A percentile compares a stretch with the other conserved stretches of the same genome.
phyloP scores from a whole-genome alignment of 106 monocot genomes.

The Vanilla planifolia region DNA sequence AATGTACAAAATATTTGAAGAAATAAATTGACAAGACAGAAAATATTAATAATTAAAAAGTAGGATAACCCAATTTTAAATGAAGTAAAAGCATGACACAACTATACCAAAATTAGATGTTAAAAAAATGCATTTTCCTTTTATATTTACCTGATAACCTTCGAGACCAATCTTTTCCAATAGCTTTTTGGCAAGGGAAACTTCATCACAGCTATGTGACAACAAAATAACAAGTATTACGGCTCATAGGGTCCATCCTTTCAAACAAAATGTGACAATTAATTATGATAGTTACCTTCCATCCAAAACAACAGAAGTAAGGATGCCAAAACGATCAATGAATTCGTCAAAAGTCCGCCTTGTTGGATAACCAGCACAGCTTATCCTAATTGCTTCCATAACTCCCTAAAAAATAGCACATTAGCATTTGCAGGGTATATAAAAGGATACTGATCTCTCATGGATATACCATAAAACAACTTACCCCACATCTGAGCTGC shows the following conservation, averaged over 20 bases:
- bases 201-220: slow-evolving; percentile 31
- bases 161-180: slow-evolving; percentile 18
- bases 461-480: slow-evolving; percentile 9
- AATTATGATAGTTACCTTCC: slow-evolving; percentile 38
- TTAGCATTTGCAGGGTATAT: slow-evolving; percentile 13
- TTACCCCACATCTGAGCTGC: slow-evolving; percentile 85
- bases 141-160: slow-evolving; percentile 34
- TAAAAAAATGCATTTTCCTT: neutral
- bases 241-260: neutral
- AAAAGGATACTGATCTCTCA: neutral
- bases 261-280: neutral
- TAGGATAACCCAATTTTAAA: slow-evolving; percentile 1
- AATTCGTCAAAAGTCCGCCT: slow-evolving; percentile 71
- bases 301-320: slow-evolving; percentile 55
- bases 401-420: slow-evolving; percentile 41
- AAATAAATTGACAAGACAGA: no score
- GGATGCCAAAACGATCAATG: slow-evolving; percentile 67
- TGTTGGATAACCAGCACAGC: slow-evolving; percentile 85
- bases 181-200: slow-evolving; percentile 11
- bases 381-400: slow-evolving; percentile 82
- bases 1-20: no score
- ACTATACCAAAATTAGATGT: neutral
- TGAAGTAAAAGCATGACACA: neutral
- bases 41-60: no score
- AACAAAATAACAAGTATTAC: slow-evolving; percentile 3